Percentiles rank a stretch among this genome's conserved stretches.
These are phyloP conservation scores for Beauveria asiatica DNA, from an alignment of 2,329 filamentous ascomycete species.

Conservation along the genomic window DNA sequence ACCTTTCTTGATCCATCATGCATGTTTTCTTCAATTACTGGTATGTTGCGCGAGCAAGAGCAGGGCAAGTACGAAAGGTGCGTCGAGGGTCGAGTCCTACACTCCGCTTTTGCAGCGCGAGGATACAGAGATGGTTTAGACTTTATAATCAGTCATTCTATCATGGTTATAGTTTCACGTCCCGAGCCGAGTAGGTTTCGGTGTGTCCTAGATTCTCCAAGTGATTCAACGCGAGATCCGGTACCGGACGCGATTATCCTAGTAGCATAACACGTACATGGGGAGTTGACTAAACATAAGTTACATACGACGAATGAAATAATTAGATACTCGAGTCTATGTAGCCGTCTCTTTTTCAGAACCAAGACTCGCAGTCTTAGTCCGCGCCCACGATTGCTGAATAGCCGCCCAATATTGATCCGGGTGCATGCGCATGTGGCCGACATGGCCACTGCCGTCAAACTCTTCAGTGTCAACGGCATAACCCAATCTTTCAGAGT, in stretches of 20 bases:
- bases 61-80: background rate
- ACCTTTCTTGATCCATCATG: too few species aligned
- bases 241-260: too few species aligned
- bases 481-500: slow-evolving; percentile 40
- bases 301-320: too few species aligned
- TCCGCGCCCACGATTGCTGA: background rate
- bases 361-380: background rate
- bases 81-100: background rate
- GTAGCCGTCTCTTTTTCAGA: background rate
- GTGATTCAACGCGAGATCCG: too few species aligned
- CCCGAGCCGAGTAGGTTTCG: too few species aligned
- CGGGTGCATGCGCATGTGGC: slow-evolving; percentile 49
- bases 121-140: background rate
- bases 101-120: background rate
- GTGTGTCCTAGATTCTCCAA: too few species aligned
- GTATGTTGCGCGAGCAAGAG: background rate
- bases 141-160: too few species aligned
- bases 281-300: background rate
- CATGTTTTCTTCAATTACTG: background rate
- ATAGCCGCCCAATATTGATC: slow-evolving; percentile 48
- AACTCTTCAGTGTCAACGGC: slow-evolving; percentile 37
- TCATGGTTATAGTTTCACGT: too few species aligned
- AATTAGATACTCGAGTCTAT: too few species aligned
- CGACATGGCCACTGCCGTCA: slow-evolving; percentile 50
- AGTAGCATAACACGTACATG: too few species aligned